These are phyloP conservation scores for Caryopteris hybrid DNA, from an alignment of 305 asterid genomes.

Conservation along the genomic window DNA sequence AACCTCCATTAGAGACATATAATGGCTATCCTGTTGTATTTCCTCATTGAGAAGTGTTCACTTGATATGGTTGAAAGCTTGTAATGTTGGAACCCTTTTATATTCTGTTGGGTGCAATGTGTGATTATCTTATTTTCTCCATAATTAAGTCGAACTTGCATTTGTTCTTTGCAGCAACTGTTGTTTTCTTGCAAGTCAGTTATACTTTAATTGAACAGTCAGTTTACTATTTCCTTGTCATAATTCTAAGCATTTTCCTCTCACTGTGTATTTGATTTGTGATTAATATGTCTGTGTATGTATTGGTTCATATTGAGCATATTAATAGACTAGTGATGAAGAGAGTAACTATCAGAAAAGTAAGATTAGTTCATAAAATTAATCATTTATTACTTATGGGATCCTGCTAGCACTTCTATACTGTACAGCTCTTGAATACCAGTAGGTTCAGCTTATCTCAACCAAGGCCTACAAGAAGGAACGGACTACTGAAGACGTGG, in stretches of 20 bases:
- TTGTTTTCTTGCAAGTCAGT: background rate
- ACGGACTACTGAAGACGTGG: slow-evolving; percentile 32
- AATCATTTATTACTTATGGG: background rate
- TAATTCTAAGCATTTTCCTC: background rate
- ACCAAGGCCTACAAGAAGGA: slow-evolving; percentile 26
- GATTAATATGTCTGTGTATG: background rate
- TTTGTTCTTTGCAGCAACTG: background rate
- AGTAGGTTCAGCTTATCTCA: background rate
- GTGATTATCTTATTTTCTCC: slow-evolving; percentile 7
- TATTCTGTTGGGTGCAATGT: slow-evolving; percentile 13
- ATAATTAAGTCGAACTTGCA: background rate
- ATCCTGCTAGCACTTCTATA: slow-evolving; percentile 4
- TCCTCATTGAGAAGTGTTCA: slow-evolving; percentile 8
- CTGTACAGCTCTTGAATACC: background rate
- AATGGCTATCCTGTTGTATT: slow-evolving; percentile 24
- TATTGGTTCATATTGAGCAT: background rate
- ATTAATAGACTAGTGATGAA: background rate
- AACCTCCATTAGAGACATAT: slow-evolving; percentile 6
- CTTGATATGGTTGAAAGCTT: slow-evolving; percentile 17
- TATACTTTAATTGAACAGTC: background rate
- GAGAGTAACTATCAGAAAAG: background rate
- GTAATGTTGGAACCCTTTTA: slow-evolving; percentile 16
- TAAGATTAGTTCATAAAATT: background rate
- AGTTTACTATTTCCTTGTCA: background rate
- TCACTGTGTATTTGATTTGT: background rate